Percentiles rank a stretch among this genome's conserved stretches.
phyloP scores from a whole-genome alignment of 1,284 basidiomycete species.

The Takashimella tepidaria region DNA sequence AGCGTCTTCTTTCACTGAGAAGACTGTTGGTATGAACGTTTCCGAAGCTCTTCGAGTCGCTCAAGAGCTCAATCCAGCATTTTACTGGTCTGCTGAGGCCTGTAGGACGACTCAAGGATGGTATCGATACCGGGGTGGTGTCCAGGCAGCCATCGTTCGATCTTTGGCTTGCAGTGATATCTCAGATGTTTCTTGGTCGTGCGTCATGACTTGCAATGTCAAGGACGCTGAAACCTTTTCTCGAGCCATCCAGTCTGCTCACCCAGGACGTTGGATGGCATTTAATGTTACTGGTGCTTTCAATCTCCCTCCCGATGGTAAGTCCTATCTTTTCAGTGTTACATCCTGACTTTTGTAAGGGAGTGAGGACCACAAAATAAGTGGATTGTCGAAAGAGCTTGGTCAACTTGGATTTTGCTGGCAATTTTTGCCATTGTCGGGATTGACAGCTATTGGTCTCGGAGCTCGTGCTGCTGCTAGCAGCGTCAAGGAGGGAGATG shows the following conservation, averaged over 20 bases:
- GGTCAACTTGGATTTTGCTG: constrained; percentile 15
- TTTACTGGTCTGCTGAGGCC: constrained; percentile 89
- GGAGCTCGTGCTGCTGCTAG: constrained; percentile 5
- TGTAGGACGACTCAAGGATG: constrained; percentile 88
- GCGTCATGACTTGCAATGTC: constrained; percentile 1
- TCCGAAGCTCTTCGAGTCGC: constrained; percentile 67
- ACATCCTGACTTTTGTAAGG: constrained; percentile 9
- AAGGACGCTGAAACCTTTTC: constrained; percentile 10
- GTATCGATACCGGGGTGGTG: constrained; percentile 60
- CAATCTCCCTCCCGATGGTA: not conserved
- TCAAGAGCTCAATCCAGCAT: constrained; percentile 62
- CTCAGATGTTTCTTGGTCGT: constrained; percentile 70
- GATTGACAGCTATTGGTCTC: constrained; percentile 3
- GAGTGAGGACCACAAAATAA: constrained; percentile 6
- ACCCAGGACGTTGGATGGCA: constrained; percentile 17
- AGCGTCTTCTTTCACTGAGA: constrained; percentile 58
- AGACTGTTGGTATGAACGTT: constrained; percentile 65
- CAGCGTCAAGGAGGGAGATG: constrained; percentile 8
- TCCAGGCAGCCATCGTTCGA: constrained; percentile 71
- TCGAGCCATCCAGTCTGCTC: constrained; percentile 4
- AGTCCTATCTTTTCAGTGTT: not conserved
- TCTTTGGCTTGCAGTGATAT: constrained; percentile 73
- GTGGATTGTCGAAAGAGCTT: constrained; percentile 3
- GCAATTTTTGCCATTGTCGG: constrained; percentile 12
- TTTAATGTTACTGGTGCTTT: constrained; percentile 11